Evolutionary conservation across 2,329 filamentous ascomycete genomes (phyloP).

Genomic region (Verruconis gallopava): DNA sequence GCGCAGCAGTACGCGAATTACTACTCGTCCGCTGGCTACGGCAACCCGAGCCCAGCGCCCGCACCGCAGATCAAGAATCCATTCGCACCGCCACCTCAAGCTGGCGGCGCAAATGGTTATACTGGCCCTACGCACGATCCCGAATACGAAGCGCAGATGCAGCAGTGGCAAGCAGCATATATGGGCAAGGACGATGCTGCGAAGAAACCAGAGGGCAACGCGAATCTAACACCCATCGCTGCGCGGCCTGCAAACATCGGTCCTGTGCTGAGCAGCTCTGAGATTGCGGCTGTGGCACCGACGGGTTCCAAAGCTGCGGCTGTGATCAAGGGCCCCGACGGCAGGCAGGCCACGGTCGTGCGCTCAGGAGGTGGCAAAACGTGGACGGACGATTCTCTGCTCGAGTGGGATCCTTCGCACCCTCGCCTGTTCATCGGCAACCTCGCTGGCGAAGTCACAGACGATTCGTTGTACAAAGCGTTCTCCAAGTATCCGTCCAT

Average conservation of each 20-base stretch:
- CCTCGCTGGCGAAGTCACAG: slow-evolving; percentile 90
- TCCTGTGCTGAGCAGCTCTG: slow-evolving; percentile 22
- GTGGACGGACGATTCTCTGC: slow-evolving; percentile 77
- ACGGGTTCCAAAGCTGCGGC: slow-evolving; percentile 30
- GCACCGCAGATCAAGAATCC: slow-evolving; percentile 67
- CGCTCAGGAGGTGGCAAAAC: slow-evolving; percentile 81
- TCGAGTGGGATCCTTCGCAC: slow-evolving; percentile 94
- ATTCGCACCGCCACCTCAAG: slow-evolving; percentile 52
- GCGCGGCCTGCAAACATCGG: slow-evolving; percentile 17
- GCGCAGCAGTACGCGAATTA: slow-evolving; percentile 6
- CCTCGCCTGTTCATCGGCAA: slow-evolving; percentile 95
- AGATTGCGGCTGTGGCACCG: slow-evolving; percentile 30
- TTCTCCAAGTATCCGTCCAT: slow-evolving; percentile 81
- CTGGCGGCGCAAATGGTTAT: slow-evolving; percentile 23
- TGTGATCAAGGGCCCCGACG: slow-evolving; percentile 31
- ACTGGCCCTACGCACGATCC: slow-evolving; percentile 42
- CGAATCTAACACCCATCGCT: slow-evolving; percentile 23
- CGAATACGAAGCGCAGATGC: slow-evolving; percentile 81
- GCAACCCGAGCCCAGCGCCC: slow-evolving; percentile 18
- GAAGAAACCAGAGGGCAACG: slow-evolving; percentile 29
- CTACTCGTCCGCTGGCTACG: slow-evolving; percentile 1
- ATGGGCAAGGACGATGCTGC: slow-evolving; percentile 41
- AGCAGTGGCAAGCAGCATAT: slow-evolving; percentile 90
- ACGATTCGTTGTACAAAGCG: slow-evolving; percentile 88
- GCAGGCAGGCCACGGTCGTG: slow-evolving; percentile 74